These are phyloP conservation scores for Ganoderma meredithae DNA, from an alignment of 1,284 basidiomycete genomes.

Conservation along the genomic window DNA sequence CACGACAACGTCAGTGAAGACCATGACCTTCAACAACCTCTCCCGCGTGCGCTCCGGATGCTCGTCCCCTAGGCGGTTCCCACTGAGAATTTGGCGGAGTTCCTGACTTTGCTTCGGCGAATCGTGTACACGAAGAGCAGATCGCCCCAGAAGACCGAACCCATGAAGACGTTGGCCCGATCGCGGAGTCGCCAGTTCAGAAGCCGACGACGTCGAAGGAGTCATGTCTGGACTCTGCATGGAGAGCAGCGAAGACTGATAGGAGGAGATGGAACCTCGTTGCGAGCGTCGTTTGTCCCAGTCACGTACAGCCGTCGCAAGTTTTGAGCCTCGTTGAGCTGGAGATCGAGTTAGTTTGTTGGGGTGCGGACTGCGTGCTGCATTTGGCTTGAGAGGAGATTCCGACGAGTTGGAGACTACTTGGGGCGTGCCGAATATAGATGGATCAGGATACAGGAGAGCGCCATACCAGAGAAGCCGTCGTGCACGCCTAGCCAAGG, in stretches of 20 bases:
- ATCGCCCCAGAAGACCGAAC: slow-evolving; percentile 2
- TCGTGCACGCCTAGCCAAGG: slow-evolving; percentile 74
- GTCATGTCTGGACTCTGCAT: slow-evolving; percentile 36
- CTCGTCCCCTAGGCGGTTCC: slow-evolving; percentile 5
- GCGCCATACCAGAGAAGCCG: slow-evolving; percentile 74
- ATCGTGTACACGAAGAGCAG: slow-evolving; percentile 4
- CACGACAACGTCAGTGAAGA: slow-evolving; percentile 62
- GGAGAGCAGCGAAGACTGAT: slow-evolving; percentile 47
- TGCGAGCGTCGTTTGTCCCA: slow-evolving; percentile 51
- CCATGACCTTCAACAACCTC: slow-evolving; percentile 48
- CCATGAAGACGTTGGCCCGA: slow-evolving; percentile 24
- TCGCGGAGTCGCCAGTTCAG: slow-evolving; percentile 28
- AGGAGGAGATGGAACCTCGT: slow-evolving; percentile 58
- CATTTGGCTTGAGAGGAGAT: not conserved
- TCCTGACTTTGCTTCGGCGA: slow-evolving; percentile 7
- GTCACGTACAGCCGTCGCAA: slow-evolving; percentile 51
- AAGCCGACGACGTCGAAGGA: slow-evolving; percentile 32
- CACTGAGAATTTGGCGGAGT: not conserved
- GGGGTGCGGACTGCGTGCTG: not conserved
- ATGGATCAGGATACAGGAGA: slow-evolving; percentile 21
- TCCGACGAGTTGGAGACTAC: not conserved
- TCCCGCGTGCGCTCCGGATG: slow-evolving; percentile 5
- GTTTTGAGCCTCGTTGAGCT: slow-evolving; percentile 38
- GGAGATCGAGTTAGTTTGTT: slow-evolving; percentile 5
- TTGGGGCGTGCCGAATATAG: not conserved